These are phyloP conservation scores for California macrophylla DNA, from an alignment of 441 rosid species.

Conservation along the genomic window DNA sequence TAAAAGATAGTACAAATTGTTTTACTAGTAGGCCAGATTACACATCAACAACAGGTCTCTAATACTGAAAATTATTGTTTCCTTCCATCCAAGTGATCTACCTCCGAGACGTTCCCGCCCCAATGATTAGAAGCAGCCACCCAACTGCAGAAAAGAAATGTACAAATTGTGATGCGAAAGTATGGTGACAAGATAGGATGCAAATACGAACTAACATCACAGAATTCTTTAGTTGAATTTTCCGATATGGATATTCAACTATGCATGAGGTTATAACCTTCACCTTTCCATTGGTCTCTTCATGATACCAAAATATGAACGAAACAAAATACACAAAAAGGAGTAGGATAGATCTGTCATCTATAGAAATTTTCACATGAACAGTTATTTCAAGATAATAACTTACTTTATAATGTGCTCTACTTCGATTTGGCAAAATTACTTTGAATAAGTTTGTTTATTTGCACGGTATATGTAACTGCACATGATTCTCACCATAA, in stretches of 20 bases:
- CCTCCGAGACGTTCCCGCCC: neutral
- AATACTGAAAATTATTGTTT: too few relatives aligned
- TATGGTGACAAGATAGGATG: neutral
- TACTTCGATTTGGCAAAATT: neutral
- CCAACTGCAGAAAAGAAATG: conserved; percentile 32
- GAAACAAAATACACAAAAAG: neutral
- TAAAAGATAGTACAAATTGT: too few relatives aligned
- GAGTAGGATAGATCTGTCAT: neutral
- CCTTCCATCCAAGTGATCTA: neutral
- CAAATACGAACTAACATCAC: neutral
- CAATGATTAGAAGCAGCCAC: conserved; percentile 33
- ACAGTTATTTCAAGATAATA: neutral
- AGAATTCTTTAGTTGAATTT: neutral
- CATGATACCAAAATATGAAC: too few relatives aligned
- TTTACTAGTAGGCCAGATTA: too few relatives aligned
- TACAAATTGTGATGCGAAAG: neutral
- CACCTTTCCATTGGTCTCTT: neutral
- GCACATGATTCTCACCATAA: conserved; percentile 36
- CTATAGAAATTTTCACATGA: neutral
- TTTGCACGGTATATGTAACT: neutral
- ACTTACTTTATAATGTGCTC: neutral
- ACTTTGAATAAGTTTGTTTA: neutral
- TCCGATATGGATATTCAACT: neutral
- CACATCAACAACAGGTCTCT: too few relatives aligned
- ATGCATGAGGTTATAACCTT: neutral